Evolutionary conservation across 129 eudicot genomes (phyloP), one percentile per base, ranked within the genome.

Genomic region (Flaveria sonorensis): DNA sequence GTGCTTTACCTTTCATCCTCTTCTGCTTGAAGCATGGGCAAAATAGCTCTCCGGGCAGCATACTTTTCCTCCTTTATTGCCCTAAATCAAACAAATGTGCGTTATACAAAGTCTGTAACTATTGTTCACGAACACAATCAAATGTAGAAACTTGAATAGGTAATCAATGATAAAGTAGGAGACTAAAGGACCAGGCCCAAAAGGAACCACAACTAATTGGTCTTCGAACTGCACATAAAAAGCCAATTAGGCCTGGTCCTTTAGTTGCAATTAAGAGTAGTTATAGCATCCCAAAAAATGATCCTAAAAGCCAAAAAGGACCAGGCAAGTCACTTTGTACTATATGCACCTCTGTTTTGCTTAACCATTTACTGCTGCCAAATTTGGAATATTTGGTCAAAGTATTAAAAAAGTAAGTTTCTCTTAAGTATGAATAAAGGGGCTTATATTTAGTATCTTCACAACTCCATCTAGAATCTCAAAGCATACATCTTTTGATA

Each of bases 1-100:
- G 3, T 55, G 51, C 20, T 74, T 74, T 78, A 94, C 98, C 97
- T 94, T 82, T 94, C 97, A 77, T 94, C 99, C 77, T 94, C 99
- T 85, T 94, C 99, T 10, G 99, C 99, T 82, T 94, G 97, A 50
- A 94, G 96, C 85, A 91, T 77, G 11, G 97, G 99, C 77, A 91
- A 74, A 57, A 94, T 94, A 23, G 98, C 93, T 78, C 96, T 85
- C 10, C 98, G 88, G 24, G 99, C 97, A 62, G 93, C 89, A 67
- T 83, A 86, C 62, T 94, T 94, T 78, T 94, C 99, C 80, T 91
- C 93, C 87, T 94, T 94, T 39, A 91, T 68, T 3, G 92, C 99
- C 92, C 99, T 94, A 57, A 40, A 75, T 39, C 61, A 45, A n/a
- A 67, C 32, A 32, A 20, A 75, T 50, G 10, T 2, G 0, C 2